A percentile compares a stretch with the other conserved stretches of the same genome.
These are phyloP conservation scores for Phytophthora citricola DNA, from an alignment of 352 stramenopile genomes.

Conservation along the genomic window DNA sequence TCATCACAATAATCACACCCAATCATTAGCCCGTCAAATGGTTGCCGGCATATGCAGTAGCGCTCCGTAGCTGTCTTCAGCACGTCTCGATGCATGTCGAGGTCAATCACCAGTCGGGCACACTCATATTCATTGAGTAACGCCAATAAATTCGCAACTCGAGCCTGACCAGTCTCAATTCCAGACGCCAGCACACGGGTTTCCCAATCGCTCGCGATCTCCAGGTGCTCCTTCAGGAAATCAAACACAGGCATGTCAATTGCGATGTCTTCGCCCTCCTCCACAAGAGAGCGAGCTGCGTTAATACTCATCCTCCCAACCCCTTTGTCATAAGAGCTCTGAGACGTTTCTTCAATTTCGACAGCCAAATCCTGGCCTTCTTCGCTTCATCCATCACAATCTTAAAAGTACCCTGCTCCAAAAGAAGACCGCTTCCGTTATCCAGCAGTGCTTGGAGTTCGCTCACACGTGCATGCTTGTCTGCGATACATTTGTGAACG, in stretches of 20 bases:
- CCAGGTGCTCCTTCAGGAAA: slow-evolving; percentile 80
- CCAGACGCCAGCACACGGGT: slow-evolving; percentile 74
- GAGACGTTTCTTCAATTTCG: slow-evolving; percentile 86
- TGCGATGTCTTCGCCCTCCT: slow-evolving; percentile 83
- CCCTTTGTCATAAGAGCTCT: slow-evolving; percentile 74
- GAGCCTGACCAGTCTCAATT: slow-evolving; percentile 80
- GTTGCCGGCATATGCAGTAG: slow-evolving; percentile 91
- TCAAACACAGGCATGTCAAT: slow-evolving; percentile 80
- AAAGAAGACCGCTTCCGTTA: slow-evolving; percentile 60
- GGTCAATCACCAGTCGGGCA: slow-evolving; percentile 77
- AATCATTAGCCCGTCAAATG: slow-evolving; percentile 92
- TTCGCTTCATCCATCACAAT: slow-evolving; percentile 84
- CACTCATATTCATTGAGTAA: slow-evolving; percentile 87
- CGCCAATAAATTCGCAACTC: slow-evolving; percentile 69
- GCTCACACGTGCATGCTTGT: slow-evolving; percentile 64
- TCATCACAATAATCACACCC: slow-evolving; percentile 90
- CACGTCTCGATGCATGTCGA: slow-evolving; percentile 90
- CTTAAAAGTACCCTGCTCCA: slow-evolving; percentile 83
- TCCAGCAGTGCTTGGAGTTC: slow-evolving; percentile 66
- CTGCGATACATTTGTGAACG: slow-evolving; percentile 62
- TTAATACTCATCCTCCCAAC: slow-evolving; percentile 68
- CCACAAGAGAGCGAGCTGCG: slow-evolving; percentile 69
- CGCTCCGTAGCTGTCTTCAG: slow-evolving; percentile 93
- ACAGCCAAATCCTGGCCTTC: slow-evolving; percentile 81
- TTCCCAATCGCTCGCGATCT: slow-evolving; percentile 85